Evolutionary conservation across 805 yeast genomes (phyloP).

Genomic region (Nakazawaea sp.): DNA sequence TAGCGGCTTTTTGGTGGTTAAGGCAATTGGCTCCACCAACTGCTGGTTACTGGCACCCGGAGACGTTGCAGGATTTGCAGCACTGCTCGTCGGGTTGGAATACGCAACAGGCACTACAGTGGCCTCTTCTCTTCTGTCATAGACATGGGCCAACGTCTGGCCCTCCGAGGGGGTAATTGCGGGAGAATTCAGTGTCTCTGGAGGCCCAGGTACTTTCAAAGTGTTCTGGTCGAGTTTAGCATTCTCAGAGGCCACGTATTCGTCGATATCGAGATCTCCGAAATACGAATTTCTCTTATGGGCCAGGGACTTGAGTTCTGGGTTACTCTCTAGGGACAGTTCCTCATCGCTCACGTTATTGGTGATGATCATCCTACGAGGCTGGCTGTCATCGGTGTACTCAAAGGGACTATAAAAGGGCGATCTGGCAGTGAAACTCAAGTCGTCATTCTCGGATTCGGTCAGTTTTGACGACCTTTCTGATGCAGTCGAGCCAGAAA

Average conservation of each 20-base stretch:
- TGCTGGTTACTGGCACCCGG: not conserved
- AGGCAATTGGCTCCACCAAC: not conserved
- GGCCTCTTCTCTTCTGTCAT: slow-evolving; percentile 33
- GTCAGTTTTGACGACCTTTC: too few relatives aligned
- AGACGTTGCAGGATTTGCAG: not conserved
- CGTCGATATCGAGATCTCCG: slow-evolving; percentile 1
- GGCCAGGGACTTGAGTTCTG: slow-evolving; percentile 2
- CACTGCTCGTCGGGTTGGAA: slow-evolving; percentile 12
- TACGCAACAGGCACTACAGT: slow-evolving; percentile 25
- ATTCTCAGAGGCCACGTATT: not conserved
- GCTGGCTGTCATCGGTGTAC: slow-evolving; percentile 11
- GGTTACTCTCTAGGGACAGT: not conserved
- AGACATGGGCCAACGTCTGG: slow-evolving; percentile 14
- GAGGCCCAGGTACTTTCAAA: not conserved
- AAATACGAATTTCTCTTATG: slow-evolving; percentile 10
- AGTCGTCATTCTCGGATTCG: too few relatives aligned
- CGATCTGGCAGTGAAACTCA: slow-evolving; percentile 28
- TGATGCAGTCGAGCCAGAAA: too few relatives aligned
- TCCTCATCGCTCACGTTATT: slow-evolving; percentile 12
- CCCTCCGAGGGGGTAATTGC: slow-evolving; percentile 8
- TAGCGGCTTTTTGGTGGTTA: slow-evolving; percentile 3
- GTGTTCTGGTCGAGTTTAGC: not conserved
- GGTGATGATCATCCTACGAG: slow-evolving; percentile 18
- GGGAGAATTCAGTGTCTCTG: not conserved
- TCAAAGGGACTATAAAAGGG: slow-evolving; percentile 24